Conservation (phyloP, 495 filamentous ascomycete genomes). For the Xylaria flabelliformis region DNA sequence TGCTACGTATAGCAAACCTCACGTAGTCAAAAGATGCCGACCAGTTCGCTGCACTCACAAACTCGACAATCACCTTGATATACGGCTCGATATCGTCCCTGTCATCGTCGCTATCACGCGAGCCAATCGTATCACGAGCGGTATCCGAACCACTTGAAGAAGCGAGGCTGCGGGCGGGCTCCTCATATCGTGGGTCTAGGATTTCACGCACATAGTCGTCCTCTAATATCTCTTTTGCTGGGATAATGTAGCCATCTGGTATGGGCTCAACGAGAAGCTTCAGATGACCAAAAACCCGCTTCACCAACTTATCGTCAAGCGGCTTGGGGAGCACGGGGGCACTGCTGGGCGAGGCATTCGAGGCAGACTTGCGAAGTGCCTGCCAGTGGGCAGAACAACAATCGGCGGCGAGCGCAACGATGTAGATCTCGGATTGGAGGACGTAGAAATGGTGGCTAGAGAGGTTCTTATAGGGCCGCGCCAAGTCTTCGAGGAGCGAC, state of each 20-base stretch:
- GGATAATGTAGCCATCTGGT: slow-evolving; percentile 54
- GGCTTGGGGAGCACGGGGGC: slow-evolving; percentile 37
- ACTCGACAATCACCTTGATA: slow-evolving; percentile 61
- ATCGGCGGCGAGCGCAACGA: slow-evolving; percentile 66
- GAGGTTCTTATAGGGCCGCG: slow-evolving; percentile 53
- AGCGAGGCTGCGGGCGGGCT: slow-evolving; percentile 40
- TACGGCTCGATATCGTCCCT: slow-evolving; percentile 52
- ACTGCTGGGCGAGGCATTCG: slow-evolving; percentile 4
- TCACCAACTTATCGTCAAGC: slow-evolving; percentile 47
- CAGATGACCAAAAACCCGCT: slow-evolving; percentile 50
- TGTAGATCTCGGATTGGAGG: slow-evolving; percentile 64
- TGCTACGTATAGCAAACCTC: slow-evolving; percentile 53
- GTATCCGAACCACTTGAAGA: slow-evolving; percentile 49
- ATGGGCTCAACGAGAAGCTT: slow-evolving; percentile 54
- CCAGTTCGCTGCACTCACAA: slow-evolving; percentile 67
- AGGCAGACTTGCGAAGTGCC: slow-evolving; percentile 42
- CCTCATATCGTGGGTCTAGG: slow-evolving; percentile 40
- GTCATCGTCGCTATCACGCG: slow-evolving; percentile 29
- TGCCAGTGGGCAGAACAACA: slow-evolving; percentile 67
- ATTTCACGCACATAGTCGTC: slow-evolving; percentile 45
- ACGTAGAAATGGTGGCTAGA: slow-evolving; percentile 59
- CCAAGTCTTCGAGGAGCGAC: slow-evolving; percentile 55
- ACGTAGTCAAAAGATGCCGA: slow-evolving; percentile 60
- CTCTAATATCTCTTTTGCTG: slow-evolving; percentile 54
- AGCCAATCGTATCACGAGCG: slow-evolving; percentile 43